Evolutionary conservation across 768 basidiomycete species (phyloP).

Genomic region (Lyophyllum atratum): DNA sequence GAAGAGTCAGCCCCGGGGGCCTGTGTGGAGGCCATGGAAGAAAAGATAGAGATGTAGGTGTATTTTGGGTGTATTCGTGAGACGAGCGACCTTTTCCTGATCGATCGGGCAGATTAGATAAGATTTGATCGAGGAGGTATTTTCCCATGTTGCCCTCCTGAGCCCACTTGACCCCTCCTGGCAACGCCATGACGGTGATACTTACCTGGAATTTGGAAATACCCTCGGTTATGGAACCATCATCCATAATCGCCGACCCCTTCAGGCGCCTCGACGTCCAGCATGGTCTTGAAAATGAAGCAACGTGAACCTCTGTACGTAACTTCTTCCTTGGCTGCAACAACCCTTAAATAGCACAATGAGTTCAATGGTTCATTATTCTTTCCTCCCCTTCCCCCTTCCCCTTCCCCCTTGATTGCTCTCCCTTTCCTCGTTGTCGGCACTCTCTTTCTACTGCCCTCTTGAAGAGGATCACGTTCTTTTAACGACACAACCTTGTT

Average conservation of each 20-base stretch:
- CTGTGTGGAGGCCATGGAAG: slow-evolving; percentile 15
- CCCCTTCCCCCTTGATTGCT: neutral
- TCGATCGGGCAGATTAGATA: slow-evolving; percentile 9
- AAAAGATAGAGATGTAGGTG: neutral
- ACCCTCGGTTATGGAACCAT: neutral
- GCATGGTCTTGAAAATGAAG: neutral
- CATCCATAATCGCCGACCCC: neutral
- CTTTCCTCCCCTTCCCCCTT: neutral
- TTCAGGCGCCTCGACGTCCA: neutral
- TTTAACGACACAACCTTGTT: neutral
- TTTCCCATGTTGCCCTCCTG: neutral
- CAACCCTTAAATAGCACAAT: slow-evolving; percentile 3
- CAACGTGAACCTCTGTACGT: neutral
- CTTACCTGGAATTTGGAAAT: too few relatives aligned
- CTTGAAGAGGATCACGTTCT: slow-evolving; percentile 17
- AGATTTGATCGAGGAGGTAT: neutral
- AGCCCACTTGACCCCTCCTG: too few relatives aligned
- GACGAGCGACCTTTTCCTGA: neutral
- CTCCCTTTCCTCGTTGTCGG: too few relatives aligned
- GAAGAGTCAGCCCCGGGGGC: slow-evolving; percentile 10
- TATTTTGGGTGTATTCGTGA: neutral
- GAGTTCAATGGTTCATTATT: neutral
- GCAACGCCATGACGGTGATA: too few relatives aligned
- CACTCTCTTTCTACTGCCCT: slow-evolving; percentile 7
- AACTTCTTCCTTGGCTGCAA: neutral